Percentiles rank a stretch among this genome's conserved stretches.
These are phyloP conservation scores for Backusella liffmaniae DNA, from an alignment of 192 early-diverging fungal species.

Conservation along the genomic window DNA sequence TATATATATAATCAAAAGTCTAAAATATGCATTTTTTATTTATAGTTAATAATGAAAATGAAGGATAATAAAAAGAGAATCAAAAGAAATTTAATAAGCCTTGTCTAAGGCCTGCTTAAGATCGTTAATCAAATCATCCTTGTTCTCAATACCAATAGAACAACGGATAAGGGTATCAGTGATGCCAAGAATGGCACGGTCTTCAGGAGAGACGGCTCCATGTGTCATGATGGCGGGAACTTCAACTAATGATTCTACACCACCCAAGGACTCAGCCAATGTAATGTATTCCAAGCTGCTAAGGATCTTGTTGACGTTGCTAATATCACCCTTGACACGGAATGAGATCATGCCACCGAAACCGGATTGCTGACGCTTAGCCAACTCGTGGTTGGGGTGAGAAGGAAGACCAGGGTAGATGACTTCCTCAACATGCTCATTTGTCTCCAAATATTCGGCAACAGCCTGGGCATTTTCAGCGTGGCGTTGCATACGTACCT, in stretches of 20 bases:
- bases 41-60: neutral
- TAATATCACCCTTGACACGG: constrained; percentile 81
- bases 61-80: neutral
- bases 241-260: constrained; percentile 94
- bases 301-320: constrained; percentile 84
- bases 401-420: constrained; percentile 91
- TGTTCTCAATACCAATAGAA: constrained; percentile 93
- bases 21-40: constrained; percentile 3
- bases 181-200: constrained; percentile 80
- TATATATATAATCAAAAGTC: neutral
- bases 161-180: constrained; percentile 92
- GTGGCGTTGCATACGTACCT: constrained; percentile 93
- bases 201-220: constrained; percentile 84
- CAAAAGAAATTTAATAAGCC: constrained; percentile 29
- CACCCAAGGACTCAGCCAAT: constrained; percentile 95
- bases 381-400: constrained; percentile 92
- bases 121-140: constrained; percentile 82
- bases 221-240: constrained; percentile 97
- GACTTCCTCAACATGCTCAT: constrained; percentile 74
- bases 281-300: constrained; percentile 79
- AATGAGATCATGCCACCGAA: constrained; percentile 98
- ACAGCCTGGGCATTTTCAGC: constrained; percentile 80
- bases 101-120: constrained; percentile 65
- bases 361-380: constrained; percentile 83
- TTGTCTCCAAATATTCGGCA: constrained; percentile 75